phyloP scores from a whole-genome alignment of 208 protist species.

The Trypanosoma caninum region DNA sequence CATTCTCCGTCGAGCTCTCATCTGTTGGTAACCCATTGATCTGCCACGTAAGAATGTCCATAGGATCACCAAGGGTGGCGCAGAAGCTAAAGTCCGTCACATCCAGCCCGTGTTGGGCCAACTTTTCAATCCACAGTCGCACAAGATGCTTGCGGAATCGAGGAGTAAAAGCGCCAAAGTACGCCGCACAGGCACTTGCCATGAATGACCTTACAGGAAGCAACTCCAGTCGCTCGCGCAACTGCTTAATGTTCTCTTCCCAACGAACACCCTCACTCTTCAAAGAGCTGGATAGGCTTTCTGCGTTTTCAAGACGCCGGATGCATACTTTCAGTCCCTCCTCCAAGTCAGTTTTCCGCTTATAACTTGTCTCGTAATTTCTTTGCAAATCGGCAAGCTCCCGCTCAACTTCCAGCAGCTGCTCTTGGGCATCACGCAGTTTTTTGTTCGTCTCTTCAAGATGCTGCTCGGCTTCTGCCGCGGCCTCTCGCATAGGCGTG shows the following conservation, averaged over 20 bases:
- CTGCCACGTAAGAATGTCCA: slow-evolving; percentile 96
- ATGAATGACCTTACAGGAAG: slow-evolving; percentile 95
- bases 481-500: slow-evolving; percentile 91
- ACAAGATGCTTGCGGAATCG: slow-evolving; percentile 90
- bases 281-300: slow-evolving; percentile 93
- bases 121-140: slow-evolving; percentile 60
- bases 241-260: slow-evolving; percentile 84
- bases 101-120: slow-evolving; percentile 52
- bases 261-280: slow-evolving; percentile 94
- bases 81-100: slow-evolving; percentile 52
- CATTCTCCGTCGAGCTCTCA: slow-evolving; percentile 95
- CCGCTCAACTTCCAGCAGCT: slow-evolving; percentile 88
- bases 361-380: slow-evolving; percentile 85
- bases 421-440: slow-evolving; percentile 83
- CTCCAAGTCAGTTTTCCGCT: slow-evolving; percentile 89
- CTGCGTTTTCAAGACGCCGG: slow-evolving; percentile 90
- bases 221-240: slow-evolving; percentile 58
- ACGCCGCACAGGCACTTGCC: slow-evolving; percentile 92
- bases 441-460: slow-evolving; percentile 87
- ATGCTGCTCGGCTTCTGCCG: slow-evolving; percentile 88
- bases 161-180: slow-evolving; percentile 94
- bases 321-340: slow-evolving; percentile 83
- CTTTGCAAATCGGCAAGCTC: slow-evolving; percentile 89
- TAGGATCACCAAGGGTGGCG: slow-evolving; percentile 89
- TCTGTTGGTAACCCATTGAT: slow-evolving; percentile 96